Conservation (phyloP, 2,329 filamentous ascomycete species). For the Pseudogymnoascus sp. region DNA sequence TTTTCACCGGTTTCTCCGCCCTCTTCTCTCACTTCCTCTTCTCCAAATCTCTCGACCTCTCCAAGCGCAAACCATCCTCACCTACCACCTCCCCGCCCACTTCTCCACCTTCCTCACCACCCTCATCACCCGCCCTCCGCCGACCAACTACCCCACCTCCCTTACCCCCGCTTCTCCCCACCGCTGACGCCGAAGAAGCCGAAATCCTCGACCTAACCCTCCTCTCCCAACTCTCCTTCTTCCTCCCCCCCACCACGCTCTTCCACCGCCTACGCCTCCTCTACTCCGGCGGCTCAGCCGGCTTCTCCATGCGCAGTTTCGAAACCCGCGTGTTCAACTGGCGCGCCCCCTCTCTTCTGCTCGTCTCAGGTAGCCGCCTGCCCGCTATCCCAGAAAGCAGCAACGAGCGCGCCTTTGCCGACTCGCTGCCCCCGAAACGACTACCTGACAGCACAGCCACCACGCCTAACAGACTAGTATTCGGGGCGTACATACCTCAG, state of each 20-base stretch:
- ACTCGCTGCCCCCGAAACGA: constrained; percentile 48
- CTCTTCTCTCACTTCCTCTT: constrained; percentile 73
- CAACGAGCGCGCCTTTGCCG: constrained; percentile 49
- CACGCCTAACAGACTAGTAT: constrained; percentile 45
- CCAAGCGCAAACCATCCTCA: constrained; percentile 26
- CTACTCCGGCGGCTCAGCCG: constrained; percentile 63
- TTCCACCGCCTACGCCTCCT: constrained; percentile 60
- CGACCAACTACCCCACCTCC: constrained; percentile 26
- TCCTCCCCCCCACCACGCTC: constrained; percentile 56
- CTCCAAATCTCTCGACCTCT: constrained; percentile 62
- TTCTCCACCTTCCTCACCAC: constrained; percentile 32
- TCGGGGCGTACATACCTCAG: constrained; percentile 58
- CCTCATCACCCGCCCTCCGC: constrained; percentile 22
- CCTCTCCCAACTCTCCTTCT: constrained; percentile 66
- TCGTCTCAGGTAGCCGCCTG: constrained; percentile 60
- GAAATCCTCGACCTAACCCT: constrained; percentile 59
- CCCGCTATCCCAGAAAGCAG: constrained; percentile 41
- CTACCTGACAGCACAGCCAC: constrained; percentile 40
- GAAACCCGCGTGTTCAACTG: constrained; percentile 71
- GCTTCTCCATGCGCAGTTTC: constrained; percentile 72
- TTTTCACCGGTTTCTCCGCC: constrained; percentile 61
- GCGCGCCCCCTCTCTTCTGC: constrained; percentile 64
- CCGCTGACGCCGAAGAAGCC: constrained; percentile 46
- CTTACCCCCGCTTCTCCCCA: constrained; percentile 21
- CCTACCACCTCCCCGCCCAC: constrained; percentile 13